A percentile compares a stretch with the other conserved stretches of the same genome.
These are phyloP conservation scores for Alternaria gansuensis DNA, from an alignment of 2,329 filamentous ascomycete species.

Conservation along the genomic window DNA sequence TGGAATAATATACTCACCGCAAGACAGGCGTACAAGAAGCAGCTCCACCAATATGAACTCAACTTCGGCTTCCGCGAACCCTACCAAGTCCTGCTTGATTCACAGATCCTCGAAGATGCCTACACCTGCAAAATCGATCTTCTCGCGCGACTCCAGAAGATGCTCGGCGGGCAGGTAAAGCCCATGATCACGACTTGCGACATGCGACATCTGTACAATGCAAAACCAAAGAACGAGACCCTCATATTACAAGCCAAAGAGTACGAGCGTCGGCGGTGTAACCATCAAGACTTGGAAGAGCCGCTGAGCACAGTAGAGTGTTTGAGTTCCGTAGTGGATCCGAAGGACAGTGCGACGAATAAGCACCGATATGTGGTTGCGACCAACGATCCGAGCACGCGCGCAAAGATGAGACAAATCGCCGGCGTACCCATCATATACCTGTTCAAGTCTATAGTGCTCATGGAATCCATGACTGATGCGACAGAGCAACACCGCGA, in stretches of 20 bases:
- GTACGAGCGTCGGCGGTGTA: conserved; percentile 78
- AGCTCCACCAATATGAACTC: conserved; percentile 90
- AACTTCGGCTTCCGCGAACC: conserved; percentile 91
- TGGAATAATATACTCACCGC: not conserved
- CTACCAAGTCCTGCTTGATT: conserved; percentile 82
- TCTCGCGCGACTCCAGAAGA: conserved; percentile 76
- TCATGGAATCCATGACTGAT: conserved; percentile 78
- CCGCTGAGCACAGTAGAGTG: conserved; percentile 76
- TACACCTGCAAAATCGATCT: conserved; percentile 87
- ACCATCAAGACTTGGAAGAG: conserved; percentile 77
- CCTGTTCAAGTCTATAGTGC: conserved; percentile 80
- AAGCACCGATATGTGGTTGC: conserved; percentile 83
- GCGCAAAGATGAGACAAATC: conserved; percentile 70
- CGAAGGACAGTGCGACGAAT: conserved; percentile 74
- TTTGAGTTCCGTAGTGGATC: conserved; percentile 77
- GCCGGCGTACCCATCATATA: conserved; percentile 80
- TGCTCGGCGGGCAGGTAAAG: conserved; percentile 87
- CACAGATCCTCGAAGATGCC: conserved; percentile 82
- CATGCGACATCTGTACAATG: conserved; percentile 78
- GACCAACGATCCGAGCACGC: conserved; percentile 72
- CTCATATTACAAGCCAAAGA: conserved; percentile 79
- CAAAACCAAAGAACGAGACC: conserved; percentile 62
- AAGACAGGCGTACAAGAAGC: conserved; percentile 84
- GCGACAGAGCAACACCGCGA: conserved; percentile 70
- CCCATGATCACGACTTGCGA: conserved; percentile 85